These are phyloP conservation scores for Thyridium curvatum DNA, from an alignment of 2,329 filamentous ascomycete species.

Conservation along the genomic window DNA sequence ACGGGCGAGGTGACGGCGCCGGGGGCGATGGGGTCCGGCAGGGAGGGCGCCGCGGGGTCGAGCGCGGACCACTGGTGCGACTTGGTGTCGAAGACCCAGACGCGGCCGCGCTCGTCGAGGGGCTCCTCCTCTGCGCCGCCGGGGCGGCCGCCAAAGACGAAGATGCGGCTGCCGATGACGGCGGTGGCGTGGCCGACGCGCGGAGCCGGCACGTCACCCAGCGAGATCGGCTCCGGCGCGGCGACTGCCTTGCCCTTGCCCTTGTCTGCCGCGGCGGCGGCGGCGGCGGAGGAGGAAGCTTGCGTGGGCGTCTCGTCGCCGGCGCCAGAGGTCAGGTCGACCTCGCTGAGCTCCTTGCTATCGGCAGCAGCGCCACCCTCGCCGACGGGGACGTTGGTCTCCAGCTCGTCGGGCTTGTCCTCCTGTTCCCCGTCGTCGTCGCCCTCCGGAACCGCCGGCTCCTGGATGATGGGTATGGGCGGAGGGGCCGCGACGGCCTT, in stretches of 20 bases:
- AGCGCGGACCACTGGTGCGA: conserved; percentile 59
- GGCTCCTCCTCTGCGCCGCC: conserved; percentile 50
- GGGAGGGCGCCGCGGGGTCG: conserved; percentile 43
- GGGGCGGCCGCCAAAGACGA: conserved; percentile 75
- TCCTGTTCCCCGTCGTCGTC: conserved; percentile 8
- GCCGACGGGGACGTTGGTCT: conserved; percentile 19
- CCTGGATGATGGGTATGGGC: conserved; percentile 7
- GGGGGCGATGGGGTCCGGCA: conserved; percentile 20
- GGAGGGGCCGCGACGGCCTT: conserved; percentile 35
- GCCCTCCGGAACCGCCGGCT: conserved; percentile 10
- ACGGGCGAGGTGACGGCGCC: conserved; percentile 18
- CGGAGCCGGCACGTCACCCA: conserved; percentile 51
- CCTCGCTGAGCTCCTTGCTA: conserved; percentile 34
- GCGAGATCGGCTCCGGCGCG: conserved; percentile 14
- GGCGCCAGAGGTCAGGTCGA: conserved; percentile 27
- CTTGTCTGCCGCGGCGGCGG: conserved; percentile 21
- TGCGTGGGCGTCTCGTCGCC: background rate
- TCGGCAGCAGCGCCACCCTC: conserved; percentile 17
- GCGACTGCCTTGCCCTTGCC: conserved; percentile 22
- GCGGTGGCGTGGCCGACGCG: conserved; percentile 70
- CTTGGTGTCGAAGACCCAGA: conserved; percentile 71
- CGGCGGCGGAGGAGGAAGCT: background rate
- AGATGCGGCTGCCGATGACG: conserved; percentile 63
- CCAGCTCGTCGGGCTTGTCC: conserved; percentile 5
- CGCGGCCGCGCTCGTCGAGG: conserved; percentile 65